Conservation (phyloP, 768 basidiomycete species). For the Lanmaoa rubissima region DNA sequence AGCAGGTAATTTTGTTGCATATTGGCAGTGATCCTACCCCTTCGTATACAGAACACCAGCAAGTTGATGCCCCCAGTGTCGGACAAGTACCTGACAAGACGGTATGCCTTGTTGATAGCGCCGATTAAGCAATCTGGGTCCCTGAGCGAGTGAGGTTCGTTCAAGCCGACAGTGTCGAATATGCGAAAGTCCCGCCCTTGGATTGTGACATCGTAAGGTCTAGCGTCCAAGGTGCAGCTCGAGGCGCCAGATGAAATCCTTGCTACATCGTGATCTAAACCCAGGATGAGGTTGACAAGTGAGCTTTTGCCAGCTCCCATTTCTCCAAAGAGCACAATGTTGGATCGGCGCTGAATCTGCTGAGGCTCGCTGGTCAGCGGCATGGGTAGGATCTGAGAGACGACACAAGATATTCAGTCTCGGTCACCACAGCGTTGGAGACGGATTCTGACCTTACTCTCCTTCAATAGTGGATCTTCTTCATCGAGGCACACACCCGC, state of each 20-base stretch:
- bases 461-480: not conserved
- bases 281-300: slow-evolving; percentile 40
- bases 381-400: not conserved
- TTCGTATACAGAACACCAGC: slow-evolving; percentile 39
- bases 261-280: slow-evolving; percentile 24
- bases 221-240: slow-evolving; percentile 35
- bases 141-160: slow-evolving; percentile 26
- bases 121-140: slow-evolving; percentile 26
- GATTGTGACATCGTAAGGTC: slow-evolving; percentile 24
- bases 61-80: slow-evolving; percentile 38
- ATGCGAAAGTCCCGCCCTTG: slow-evolving; percentile 24
- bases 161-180: slow-evolving; percentile 36
- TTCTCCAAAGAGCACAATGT: slow-evolving; percentile 32
- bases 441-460: slow-evolving; percentile 13
- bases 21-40: slow-evolving; percentile 29
- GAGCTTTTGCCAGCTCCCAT: slow-evolving; percentile 40
- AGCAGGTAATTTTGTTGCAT: slow-evolving; percentile 31
- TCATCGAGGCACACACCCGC: not conserved
- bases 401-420: slow-evolving; percentile 8
- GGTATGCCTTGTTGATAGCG: slow-evolving; percentile 33
- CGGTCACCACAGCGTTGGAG: not conserved
- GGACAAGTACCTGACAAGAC: slow-evolving; percentile 33
- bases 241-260: slow-evolving; percentile 28
- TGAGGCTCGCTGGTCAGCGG: slow-evolving; percentile 10
- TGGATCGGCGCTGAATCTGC: slow-evolving; percentile 14